phyloP scores from a whole-genome alignment of 2,329 filamentous ascomycete species.

The Tolypocladium ophioglossoides region DNA sequence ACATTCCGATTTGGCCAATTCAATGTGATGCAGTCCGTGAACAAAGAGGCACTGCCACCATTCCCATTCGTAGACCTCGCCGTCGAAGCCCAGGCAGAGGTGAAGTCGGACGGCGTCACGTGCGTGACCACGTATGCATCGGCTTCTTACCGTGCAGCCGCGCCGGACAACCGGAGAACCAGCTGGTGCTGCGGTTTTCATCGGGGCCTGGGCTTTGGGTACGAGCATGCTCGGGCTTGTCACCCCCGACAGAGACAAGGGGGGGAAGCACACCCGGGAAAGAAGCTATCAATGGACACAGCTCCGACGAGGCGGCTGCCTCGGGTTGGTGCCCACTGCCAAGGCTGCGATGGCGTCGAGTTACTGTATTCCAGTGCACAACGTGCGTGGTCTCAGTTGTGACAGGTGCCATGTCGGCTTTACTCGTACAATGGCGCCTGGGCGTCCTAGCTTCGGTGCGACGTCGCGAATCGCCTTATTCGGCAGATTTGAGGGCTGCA shows the following conservation, averaged over 20 bases:
- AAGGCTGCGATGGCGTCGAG: background rate
- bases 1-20: background rate
- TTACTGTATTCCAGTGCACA: background rate
- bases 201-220: background rate
- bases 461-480: background rate
- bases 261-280: background rate
- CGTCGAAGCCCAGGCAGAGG: background rate
- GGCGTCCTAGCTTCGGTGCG: background rate
- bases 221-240: background rate
- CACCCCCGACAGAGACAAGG: background rate
- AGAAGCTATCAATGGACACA: background rate
- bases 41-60: background rate
- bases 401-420: background rate
- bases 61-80: background rate
- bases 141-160: background rate
- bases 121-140: background rate
- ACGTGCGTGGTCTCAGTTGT: background rate
- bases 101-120: background rate
- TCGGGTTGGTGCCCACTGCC: background rate
- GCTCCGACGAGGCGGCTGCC: background rate
- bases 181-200: background rate
- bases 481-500: background rate
- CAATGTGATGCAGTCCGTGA: background rate
- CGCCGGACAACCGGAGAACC: background rate
- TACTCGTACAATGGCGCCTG: background rate